Conservation (phyloP, 1,139 yeast genomes). For the Scheffersomyces cryptocercus region DNA sequence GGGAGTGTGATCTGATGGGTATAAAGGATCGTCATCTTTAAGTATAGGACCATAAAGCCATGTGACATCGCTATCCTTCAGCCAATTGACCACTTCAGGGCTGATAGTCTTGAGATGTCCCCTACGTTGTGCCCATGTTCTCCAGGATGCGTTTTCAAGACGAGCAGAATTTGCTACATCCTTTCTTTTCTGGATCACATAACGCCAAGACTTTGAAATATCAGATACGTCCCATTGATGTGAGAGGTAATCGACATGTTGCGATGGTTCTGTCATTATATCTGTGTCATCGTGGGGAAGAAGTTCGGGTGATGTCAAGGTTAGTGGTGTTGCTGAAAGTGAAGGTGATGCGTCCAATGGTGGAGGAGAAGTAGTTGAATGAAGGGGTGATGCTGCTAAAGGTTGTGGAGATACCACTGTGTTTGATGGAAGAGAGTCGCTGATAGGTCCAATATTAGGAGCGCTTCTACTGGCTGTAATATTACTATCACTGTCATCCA, state of each 20-base stretch:
- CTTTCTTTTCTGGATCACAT: constrained; percentile 78
- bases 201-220: constrained; percentile 93
- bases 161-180: constrained; percentile 69
- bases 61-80: constrained; percentile 76
- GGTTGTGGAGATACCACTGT: not conserved
- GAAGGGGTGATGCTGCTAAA: not conserved
- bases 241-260: constrained; percentile 91
- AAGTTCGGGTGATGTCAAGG: constrained; percentile 32
- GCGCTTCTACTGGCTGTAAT: not conserved
- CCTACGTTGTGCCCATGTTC: constrained; percentile 84
- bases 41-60: constrained; percentile 83
- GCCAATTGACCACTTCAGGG: constrained; percentile 78
- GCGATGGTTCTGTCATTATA: constrained; percentile 74
- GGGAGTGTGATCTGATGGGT: constrained; percentile 14
- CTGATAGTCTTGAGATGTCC: constrained; percentile 64
- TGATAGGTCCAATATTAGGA: not conserved
- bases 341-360: not conserved
- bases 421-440: not conserved
- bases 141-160: constrained; percentile 80
- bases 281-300: constrained; percentile 84
- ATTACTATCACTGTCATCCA: not conserved
- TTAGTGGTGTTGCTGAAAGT: not conserved
- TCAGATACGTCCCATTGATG: constrained; percentile 96
- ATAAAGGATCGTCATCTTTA: constrained; percentile 38
- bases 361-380: not conserved